Conservation (phyloP, 1,284 basidiomycete genomes). For the Cryptococcus maquisensis region DNA sequence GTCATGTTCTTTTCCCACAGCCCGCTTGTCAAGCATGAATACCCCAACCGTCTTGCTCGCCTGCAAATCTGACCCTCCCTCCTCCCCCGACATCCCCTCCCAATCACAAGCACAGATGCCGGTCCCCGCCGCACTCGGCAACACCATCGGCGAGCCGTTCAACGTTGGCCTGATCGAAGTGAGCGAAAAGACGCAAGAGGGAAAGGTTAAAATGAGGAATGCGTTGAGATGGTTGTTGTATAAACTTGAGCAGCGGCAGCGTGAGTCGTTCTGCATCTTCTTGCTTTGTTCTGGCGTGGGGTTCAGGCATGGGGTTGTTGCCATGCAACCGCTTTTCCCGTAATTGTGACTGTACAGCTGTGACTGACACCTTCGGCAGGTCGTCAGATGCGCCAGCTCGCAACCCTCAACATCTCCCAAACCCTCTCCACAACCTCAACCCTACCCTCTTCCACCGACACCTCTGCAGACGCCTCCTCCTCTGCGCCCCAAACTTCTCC, state of each 20-base stretch:
- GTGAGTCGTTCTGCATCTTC: slow-evolving; percentile 29
- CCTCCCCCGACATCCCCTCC: too few relatives aligned
- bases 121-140: slow-evolving; percentile 40
- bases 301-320: too few relatives aligned
- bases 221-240: slow-evolving; percentile 45
- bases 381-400: not conserved
- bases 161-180: slow-evolving; percentile 48
- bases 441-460: not conserved
- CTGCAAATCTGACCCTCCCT: slow-evolving; percentile 46
- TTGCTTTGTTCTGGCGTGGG: too few relatives aligned
- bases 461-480: slow-evolving; percentile 3
- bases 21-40: slow-evolving; percentile 6
- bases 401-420: not conserved
- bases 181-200: slow-evolving; percentile 32
- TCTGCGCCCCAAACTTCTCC: not conserved
- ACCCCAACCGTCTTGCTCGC: slow-evolving; percentile 44
- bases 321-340: not conserved
- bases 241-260: slow-evolving; percentile 36
- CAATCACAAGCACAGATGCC: slow-evolving; percentile 13
- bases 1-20: slow-evolving; percentile 4
- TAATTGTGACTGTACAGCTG: not conserved
- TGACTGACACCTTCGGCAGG: not conserved
- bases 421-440: not conserved
- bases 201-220: slow-evolving; percentile 47
- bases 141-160: slow-evolving; percentile 44